Base-by-base conservation (phyloP, 371 early-diverging fungal genomes). In the Dichotomocladium elegans region DNA sequence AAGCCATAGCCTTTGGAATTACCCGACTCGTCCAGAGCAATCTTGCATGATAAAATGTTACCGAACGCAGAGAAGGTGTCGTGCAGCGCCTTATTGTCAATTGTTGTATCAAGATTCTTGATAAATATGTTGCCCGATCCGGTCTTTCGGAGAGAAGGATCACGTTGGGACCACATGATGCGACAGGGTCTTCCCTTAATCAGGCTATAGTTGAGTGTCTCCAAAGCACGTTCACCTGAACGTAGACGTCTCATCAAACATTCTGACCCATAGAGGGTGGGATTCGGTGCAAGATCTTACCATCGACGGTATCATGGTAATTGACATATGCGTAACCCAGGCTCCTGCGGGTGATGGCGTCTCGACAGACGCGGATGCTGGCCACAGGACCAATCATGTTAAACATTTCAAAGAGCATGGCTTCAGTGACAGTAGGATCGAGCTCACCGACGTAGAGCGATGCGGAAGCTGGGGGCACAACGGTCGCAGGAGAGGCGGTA, bases 91-190 rank as follows among this genome's bases (percentile, higher is more conserved):
- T 83, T 95, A 85, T 94, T 92, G 80, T 98, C 98, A 63, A 98
- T 96, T 44, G 89, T 64, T 28, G 88, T 72, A 77, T 96, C 96
- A 47, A 99, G 80, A 85, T 99, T 99, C 85, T 99, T 99, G 82
- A 99, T 99, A 74, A 99, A 96, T 66, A 99, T 89, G 82, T 99
- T 99, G 58, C 97, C 98, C 40, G 83, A 77, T 28, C 97, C 96
- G 50, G 86, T 83, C 65, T 86, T 85, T 71, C 98, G 95, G 58
- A 92, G 76, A 53, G 94, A 80, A 30, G 98, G 98, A 80, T 98
- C 97, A 60, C 98, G 91, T 80, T 98, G 95, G 53, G 94, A 94
- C 97, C 96, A 97, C 98, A 98, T 98, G 75, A 98, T 95, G 60
- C 98, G 93, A 84, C 96, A 95, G 31, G 94, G 83, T 56, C 87